A percentile compares a stretch with the other conserved stretches of the same genome.
phyloP scores from a whole-genome alignment of 2,329 filamentous ascomycete species.

The Xylaria polymorpha region DNA sequence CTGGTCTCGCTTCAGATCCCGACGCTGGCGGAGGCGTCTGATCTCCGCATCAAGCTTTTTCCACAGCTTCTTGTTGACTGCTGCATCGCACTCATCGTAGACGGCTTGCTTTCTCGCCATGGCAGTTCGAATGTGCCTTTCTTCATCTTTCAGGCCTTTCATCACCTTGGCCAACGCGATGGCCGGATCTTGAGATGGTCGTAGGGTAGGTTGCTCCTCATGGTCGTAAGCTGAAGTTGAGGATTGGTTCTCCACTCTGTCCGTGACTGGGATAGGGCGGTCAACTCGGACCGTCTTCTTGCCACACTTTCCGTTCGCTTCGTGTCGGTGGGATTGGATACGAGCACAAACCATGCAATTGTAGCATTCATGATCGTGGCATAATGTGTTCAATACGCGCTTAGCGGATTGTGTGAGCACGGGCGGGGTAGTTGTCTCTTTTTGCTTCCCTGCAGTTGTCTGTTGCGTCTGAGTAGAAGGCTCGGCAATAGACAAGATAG shows the following conservation, averaged over 20 bases:
- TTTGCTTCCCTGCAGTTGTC: constrained; percentile 50
- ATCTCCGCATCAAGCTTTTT: constrained; percentile 71
- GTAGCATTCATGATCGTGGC: constrained; percentile 62
- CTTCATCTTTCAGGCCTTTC: constrained; percentile 83
- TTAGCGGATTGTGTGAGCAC: constrained; percentile 63
- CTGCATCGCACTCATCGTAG: constrained; percentile 75
- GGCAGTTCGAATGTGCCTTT: constrained; percentile 78
- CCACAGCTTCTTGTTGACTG: constrained; percentile 72
- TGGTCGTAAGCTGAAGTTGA: constrained; percentile 45
- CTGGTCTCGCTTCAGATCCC: constrained; percentile 80
- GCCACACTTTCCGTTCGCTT: constrained; percentile 52
- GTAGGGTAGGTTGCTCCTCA: constrained; percentile 69
- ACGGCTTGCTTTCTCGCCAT: constrained; percentile 70
- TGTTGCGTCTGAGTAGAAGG: constrained; percentile 50
- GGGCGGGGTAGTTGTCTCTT: constrained; percentile 20
- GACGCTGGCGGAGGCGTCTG: constrained; percentile 68
- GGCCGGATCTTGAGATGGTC: constrained; percentile 75
- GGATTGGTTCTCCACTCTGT: constrained; percentile 63
- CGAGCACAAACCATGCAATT: constrained; percentile 70
- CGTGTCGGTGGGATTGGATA: constrained; percentile 56
- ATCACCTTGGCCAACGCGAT: constrained; percentile 84
- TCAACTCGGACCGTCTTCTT: constrained; percentile 70
- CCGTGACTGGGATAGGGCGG: constrained; percentile 74
- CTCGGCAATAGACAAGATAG: constrained; percentile 37
- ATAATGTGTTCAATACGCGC: constrained; percentile 64